Conservation (phyloP, 2,329 filamentous ascomycete genomes). For the Aureobasidium uvarum region DNA sequence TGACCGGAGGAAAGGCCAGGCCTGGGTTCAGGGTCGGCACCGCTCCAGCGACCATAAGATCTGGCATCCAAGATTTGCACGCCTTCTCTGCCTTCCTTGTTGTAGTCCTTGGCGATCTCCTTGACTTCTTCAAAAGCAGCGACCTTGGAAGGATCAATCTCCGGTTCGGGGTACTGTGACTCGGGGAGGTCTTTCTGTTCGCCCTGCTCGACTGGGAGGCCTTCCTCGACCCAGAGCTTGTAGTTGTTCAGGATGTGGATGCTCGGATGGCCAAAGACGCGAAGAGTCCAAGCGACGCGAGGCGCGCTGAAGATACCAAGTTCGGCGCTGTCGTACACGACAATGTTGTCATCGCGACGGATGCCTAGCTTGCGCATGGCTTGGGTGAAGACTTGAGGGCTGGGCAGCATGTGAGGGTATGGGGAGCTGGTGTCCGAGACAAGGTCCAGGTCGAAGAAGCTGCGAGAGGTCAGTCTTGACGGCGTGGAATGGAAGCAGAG, state of each 20-base stretch:
- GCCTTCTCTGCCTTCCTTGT: constrained; percentile 78
- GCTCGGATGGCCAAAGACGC: constrained; percentile 80
- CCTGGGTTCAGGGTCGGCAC: constrained; percentile 80
- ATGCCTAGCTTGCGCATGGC: constrained; percentile 91
- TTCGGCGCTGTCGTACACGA: constrained; percentile 91
- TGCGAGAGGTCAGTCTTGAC: background rate
- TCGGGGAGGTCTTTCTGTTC: constrained; percentile 53
- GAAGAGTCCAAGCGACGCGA: constrained; percentile 88
- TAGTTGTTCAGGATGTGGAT: constrained; percentile 97
- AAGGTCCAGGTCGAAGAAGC: constrained; percentile 92
- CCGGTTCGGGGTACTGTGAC: constrained; percentile 46
- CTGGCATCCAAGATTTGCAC: constrained; percentile 89
- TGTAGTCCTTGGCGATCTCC: constrained; percentile 69
- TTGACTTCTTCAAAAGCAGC: constrained; percentile 80
- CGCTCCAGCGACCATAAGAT: constrained; percentile 74
- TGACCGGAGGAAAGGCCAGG: constrained; percentile 82
- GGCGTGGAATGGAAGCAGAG: too few relatives aligned
- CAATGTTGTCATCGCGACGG: constrained; percentile 79
- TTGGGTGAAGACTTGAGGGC: constrained; percentile 72
- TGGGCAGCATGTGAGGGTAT: constrained; percentile 96
- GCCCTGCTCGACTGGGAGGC: constrained; percentile 77
- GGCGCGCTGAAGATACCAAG: constrained; percentile 92
- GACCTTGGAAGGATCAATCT: constrained; percentile 60
- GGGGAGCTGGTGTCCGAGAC: constrained; percentile 83
- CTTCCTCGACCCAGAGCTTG: constrained; percentile 84